Evolutionary conservation across 1,284 basidiomycete genomes (phyloP).

Genomic region (Stygiomarasmius scandens): DNA sequence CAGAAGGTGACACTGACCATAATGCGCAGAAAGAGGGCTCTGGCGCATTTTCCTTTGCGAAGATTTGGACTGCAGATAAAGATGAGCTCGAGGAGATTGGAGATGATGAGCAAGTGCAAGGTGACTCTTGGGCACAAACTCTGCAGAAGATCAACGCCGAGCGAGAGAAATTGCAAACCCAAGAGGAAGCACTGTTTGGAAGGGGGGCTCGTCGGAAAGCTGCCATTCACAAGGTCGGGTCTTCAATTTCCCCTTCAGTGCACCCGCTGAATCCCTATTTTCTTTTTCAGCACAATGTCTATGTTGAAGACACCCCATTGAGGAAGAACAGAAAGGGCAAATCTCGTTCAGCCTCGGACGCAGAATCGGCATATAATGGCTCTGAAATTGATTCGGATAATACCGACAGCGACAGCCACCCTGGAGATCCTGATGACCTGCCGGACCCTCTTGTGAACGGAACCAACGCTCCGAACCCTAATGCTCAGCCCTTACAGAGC

Average conservation of each 20-base stretch:
- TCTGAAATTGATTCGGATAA: conserved; percentile 35
- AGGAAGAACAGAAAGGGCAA: conserved; percentile 27
- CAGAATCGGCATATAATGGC: conserved; percentile 37
- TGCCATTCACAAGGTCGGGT: conserved; percentile 57
- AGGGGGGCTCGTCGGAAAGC: conserved; percentile 73
- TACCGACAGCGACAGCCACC: conserved; percentile 15
- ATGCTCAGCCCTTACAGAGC: background rate
- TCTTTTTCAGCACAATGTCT: conserved; percentile 24
- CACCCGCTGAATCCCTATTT: background rate
- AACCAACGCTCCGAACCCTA: background rate
- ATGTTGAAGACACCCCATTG: conserved; percentile 31
- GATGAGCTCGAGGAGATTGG: conserved; percentile 68
- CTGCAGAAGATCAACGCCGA: conserved; percentile 65
- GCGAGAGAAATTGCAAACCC: conserved; percentile 43
- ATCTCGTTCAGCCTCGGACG: conserved; percentile 32
- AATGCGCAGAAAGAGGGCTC: conserved; percentile 41
- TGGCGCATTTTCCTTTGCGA: conserved; percentile 79
- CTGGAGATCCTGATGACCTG: background rate
- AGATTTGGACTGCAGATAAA: conserved; percentile 84
- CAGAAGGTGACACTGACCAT: conserved; percentile 62
- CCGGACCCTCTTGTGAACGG: background rate
- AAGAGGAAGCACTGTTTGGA: conserved; percentile 57
- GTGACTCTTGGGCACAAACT: conserved; percentile 79
- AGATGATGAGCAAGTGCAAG: conserved; percentile 52
- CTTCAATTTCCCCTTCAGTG: background rate